A percentile compares a stretch with the other conserved stretches of the same genome.
Conservation (phyloP, 768 basidiomycete genomes). For the Tulasnella sp. region DNA sequence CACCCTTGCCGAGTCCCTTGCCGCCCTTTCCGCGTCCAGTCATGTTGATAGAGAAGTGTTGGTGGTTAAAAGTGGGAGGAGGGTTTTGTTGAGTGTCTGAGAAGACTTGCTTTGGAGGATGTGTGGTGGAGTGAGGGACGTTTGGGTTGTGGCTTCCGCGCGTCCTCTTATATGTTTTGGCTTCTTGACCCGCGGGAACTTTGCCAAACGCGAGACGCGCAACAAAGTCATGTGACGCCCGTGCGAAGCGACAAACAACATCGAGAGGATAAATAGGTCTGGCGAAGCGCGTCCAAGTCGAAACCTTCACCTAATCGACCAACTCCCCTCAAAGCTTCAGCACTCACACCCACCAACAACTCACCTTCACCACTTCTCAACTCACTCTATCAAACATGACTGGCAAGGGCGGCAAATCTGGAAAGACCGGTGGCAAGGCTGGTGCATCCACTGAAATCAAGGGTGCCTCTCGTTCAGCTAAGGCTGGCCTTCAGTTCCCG, state of each 20-base stretch:
- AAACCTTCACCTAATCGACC: no score
- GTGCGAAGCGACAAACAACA: neutral
- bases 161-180: neutral
- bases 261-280: no score
- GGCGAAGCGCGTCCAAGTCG: no score
- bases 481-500: slow-evolving; percentile 34
- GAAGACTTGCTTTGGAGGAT: neutral
- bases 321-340: no score
- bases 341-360: no score
- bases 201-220: no score
- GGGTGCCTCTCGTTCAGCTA: slow-evolving; percentile 57
- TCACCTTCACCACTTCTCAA: no score
- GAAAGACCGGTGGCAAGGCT: slow-evolving; percentile 46
- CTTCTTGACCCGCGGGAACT: neutral
- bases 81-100: slow-evolving; percentile 5
- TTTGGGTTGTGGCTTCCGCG: neutral
- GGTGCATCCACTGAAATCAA: slow-evolving; percentile 36
- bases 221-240: neutral
- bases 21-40: slow-evolving; percentile 75
- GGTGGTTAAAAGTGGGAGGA: slow-evolving; percentile 11
- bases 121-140: neutral
- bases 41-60: slow-evolving; percentile 38
- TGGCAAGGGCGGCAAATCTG: slow-evolving; percentile 43
- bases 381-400: no score
- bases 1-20: slow-evolving; percentile 48